Base-by-base conservation (phyloP, 768 basidiomycete species). In the Mycena maculata region DNA sequence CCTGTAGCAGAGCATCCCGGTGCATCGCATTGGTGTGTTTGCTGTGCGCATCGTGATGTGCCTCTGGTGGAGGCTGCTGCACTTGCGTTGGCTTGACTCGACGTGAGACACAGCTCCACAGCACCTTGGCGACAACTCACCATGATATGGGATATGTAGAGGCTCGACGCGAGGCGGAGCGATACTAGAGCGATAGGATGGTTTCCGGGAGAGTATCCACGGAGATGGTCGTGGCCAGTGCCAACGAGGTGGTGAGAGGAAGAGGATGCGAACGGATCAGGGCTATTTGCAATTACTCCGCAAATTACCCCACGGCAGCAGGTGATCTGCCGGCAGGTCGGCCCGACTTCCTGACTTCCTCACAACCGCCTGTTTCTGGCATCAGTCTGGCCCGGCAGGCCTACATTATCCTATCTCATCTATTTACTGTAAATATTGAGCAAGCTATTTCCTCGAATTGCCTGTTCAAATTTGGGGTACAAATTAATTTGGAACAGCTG, bases 1-100 rank as follows among this genome's bases (percentile, higher is more conserved):
- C 88, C 28, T 88, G 82, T 39, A 86, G 80, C 27, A 89, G 77
- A 10, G 86, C 84, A 63, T 86, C 84, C 47, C 81, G 81, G 66
- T 86, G 84, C 58, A 82, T 80, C 4, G 76, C 72, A 63, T 82
- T 76, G 1, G 58, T 58, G 67, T 77, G 76, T 59, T 76, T 75
- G 72, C 33, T 58, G 42, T 68, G 61, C 36, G 23, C 41, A 25
- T 63, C 61, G 27, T 68, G 61, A 22, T 63, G 60, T 25, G 53
- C 23, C 23, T 68, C 67, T 16, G 45, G 53, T 9, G 67, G 67
- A 22, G 59, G 52, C 28, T 38, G 65, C 41, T 68, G 67, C 4
- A 68, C 61, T 41, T 68, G 47, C 8, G 67, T 53, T 3, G 61
- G 67, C 67, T 65, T 30, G 30, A 33, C 28, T 33, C 28, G 50